Percentiles rank a stretch among this genome's conserved stretches.
Conservation (phyloP, 2,329 filamentous ascomycete genomes). For the Raffaelea albimanens region DNA sequence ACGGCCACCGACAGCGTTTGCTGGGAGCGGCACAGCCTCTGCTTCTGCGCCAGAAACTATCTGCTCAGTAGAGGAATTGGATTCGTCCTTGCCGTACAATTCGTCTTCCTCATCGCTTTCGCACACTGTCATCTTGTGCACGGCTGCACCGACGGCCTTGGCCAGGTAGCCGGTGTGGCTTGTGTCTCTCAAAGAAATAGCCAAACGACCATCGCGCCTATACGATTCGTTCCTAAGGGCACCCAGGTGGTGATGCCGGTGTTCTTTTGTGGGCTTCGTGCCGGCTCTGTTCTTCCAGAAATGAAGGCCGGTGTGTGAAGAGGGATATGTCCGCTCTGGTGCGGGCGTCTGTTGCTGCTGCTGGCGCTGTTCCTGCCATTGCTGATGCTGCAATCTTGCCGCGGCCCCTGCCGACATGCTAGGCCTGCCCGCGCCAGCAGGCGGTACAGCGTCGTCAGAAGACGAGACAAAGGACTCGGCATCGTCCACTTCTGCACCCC, state of each 20-base stretch:
- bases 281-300: slow-evolving; percentile 4
- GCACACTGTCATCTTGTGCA: slow-evolving; percentile 39
- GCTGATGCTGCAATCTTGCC: neutral
- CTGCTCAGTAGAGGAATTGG: too few species aligned
- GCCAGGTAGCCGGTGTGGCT: slow-evolving; percentile 62
- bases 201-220: slow-evolving; percentile 56
- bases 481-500: neutral
- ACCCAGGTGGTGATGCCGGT: too few species aligned
- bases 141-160: slow-evolving; percentile 58
- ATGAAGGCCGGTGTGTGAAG: neutral
- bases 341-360: neutral
- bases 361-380: neutral
- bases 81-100: neutral
- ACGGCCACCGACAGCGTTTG: neutral
- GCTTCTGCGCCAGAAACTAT: neutral
- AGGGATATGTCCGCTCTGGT: too few species aligned
- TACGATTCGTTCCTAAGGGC: slow-evolving; percentile 26
- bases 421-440: too few species aligned
- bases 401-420: neutral
- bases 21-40: neutral
- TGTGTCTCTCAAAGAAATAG: slow-evolving; percentile 63
- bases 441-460: neutral
- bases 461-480: neutral
- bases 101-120: slow-evolving; percentile 2
- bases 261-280: slow-evolving; percentile 5